Evolutionary conservation across 768 basidiomycete genomes (phyloP), one percentile per base, ranked within the genome.

Genomic region (Mycena latifolia): DNA sequence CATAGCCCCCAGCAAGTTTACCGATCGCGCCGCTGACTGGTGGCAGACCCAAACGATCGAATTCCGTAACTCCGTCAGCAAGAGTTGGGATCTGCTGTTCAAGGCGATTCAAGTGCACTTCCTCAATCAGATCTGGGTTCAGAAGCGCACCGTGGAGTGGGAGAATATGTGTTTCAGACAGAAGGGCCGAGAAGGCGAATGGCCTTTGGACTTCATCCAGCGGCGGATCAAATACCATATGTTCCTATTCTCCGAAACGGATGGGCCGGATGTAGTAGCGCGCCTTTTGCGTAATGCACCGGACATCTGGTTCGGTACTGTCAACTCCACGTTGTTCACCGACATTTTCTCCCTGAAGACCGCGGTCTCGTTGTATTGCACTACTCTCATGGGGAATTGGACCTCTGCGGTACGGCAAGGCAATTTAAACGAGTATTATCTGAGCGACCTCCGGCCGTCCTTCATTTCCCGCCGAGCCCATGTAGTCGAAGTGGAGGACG

Each of bases 381-480:
- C 47, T 2, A 57, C 55, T 0, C 55, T 64, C 7, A 57, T 64
- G 63, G 48, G 28, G 9, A 35, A 51, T 17, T 69, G 69, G 69
- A 46, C 2, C 24, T 35, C 59, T 1, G 59, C 68, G 4, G 33
- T 51, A 43, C 15, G 39, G 5, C 29, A 48, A 1, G 48, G 48
- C 1, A 35, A 14, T 10, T 45, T 56, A 0, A 51, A 33, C 12
- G 2, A 41, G 12, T 64, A 64, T 12, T 64, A 64, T 18, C 55
- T 55, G n/a, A n/a, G n/a, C n/a, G n/a, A n/a, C n/a, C n/a, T n/a
- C n/a, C n/a, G n/a, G n/a, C n/a, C n/a, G n/a, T n/a, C n/a, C n/a
- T n/a, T n/a, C n/a, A n/a, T n/a, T n/a, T n/a, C n/a, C n/a, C n/a
- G n/a, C n/a, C n/a, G n/a, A n/a, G n/a, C n/a, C n/a, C n/a, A n/a